phyloP scores from a whole-genome alignment of 2,329 filamentous ascomycete species.

The Aspergillus fumigatus region DNA sequence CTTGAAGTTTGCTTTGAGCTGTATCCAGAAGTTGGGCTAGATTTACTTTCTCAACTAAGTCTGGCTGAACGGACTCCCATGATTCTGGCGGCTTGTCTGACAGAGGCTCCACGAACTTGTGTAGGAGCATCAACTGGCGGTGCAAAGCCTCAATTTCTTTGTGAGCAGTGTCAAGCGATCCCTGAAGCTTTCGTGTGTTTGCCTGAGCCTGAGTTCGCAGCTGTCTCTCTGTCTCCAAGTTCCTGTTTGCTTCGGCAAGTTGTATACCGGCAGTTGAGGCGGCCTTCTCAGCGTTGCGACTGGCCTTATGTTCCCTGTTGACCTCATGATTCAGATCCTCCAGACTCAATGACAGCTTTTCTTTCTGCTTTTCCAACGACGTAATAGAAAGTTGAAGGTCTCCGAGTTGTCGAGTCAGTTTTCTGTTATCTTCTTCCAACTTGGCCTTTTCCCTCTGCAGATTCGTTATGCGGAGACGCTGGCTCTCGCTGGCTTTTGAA shows the following conservation, averaged over 20 bases:
- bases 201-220: conserved; percentile 78
- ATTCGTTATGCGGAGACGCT: conserved; percentile 68
- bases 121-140: conserved; percentile 72
- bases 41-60: conserved; percentile 65
- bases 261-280: conserved; percentile 76
- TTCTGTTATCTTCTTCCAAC: conserved; percentile 75
- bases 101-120: conserved; percentile 81
- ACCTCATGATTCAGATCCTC: conserved; percentile 94
- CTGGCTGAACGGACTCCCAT: conserved; percentile 64
- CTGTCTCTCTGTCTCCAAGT: conserved; percentile 84
- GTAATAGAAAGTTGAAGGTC: conserved; percentile 79
- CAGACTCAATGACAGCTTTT: conserved; percentile 80
- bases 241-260: conserved; percentile 82
- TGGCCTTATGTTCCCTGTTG: conserved; percentile 81
- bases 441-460: conserved; percentile 79
- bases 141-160: conserved; percentile 77
- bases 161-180: conserved; percentile 72
- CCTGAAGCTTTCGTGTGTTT: conserved; percentile 76
- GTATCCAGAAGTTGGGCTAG: conserved; percentile 82
- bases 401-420: conserved; percentile 76
- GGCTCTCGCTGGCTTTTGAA: conserved; percentile 78
- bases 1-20: conserved; percentile 79
- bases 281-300: conserved; percentile 82
- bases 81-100: conserved; percentile 60
- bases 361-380: conserved; percentile 86